Conservation (phyloP, 768 basidiomycete genomes). For the Scleroderma bovista region DNA sequence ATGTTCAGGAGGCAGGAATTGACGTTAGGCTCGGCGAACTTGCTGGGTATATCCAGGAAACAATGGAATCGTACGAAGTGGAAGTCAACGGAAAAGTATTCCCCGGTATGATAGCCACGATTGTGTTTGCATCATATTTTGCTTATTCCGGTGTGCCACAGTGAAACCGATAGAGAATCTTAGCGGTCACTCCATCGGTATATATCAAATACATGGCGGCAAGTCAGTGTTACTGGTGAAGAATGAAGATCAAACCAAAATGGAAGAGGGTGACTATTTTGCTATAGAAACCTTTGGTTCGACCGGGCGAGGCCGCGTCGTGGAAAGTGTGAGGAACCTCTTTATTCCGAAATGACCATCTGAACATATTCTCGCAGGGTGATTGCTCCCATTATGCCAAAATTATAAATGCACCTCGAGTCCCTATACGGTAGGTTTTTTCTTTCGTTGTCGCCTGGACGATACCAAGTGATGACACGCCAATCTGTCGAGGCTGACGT, state of each 20-base stretch:
- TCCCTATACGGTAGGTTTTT: constrained; percentile 60
- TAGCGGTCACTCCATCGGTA: constrained; percentile 89
- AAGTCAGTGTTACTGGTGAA: constrained; percentile 90
- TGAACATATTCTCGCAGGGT: constrained; percentile 44
- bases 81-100: constrained; percentile 80
- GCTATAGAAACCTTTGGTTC: constrained; percentile 99
- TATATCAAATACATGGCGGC: constrained; percentile 89
- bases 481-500: constrained; percentile 52
- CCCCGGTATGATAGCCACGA: constrained; percentile 48
- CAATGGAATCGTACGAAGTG: constrained; percentile 98
- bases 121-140: neutral
- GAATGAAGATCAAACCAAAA: constrained; percentile 86
- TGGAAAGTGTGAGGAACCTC: constrained; percentile 58
- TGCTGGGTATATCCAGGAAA: constrained; percentile 90
- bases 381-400: constrained; percentile 93
- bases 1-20: constrained; percentile 84
- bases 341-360: neutral
- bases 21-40: constrained; percentile 92
- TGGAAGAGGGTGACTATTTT: constrained; percentile 99
- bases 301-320: constrained; percentile 86
- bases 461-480: constrained; percentile 2
- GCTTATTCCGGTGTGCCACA: constrained; percentile 23
- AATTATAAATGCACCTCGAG: constrained; percentile 61
- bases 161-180: constrained; percentile 94
- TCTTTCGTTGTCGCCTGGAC: neutral